Evolutionary conservation across 1,284 basidiomycete species (phyloP), one percentile per base, ranked within the genome.

Genomic region (Vanrija sp.): DNA sequence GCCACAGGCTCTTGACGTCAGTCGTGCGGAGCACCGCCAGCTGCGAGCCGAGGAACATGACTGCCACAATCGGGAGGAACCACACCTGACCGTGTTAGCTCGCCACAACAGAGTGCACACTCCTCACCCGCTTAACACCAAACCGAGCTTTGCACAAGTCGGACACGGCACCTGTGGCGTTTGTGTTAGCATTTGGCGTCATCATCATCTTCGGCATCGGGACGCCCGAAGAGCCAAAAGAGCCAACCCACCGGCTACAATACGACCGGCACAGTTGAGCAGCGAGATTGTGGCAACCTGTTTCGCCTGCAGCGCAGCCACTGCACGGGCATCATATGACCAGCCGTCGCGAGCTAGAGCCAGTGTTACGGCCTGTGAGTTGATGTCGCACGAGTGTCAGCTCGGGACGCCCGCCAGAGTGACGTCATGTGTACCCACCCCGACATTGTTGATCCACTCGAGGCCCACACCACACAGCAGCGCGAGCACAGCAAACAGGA

Each of bases 401-500:
- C n/a, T 4, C 18, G 18, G 16, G 18, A 41, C 5, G n/a, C n/a
- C n/a, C 16, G 19, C 16, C 8, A 38, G 20, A 14, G 16, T 43
- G 22, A 16, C 23, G 14, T 6, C 44, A 35, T 35, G 35, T 18
- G 42, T 1, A 57, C 59, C 50, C 27, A 60, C 59, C 22, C 92
- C 92, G 20, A 91, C 90, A 63, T 97, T 97, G 76, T 95, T 95
- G 77, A 96, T 96, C 66, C 88, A 94, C 85, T 93, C 89, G 27
- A 97, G 64, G 0, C 93, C 92, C 2, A 87, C 90, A 14, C 93
- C 93, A 56, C 85, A 86, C 55, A 95, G 75, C 43, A 91, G 76
- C 0, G 84, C 83, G 47, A 89, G 79, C 46, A 89, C 84, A 1
- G 67, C 60, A 59, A 87, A 89, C 18, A 93, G 70, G 6, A 92